Evolutionary conservation across 148 eudicot species (phyloP).

Genomic region (Rhododendron vialii): DNA sequence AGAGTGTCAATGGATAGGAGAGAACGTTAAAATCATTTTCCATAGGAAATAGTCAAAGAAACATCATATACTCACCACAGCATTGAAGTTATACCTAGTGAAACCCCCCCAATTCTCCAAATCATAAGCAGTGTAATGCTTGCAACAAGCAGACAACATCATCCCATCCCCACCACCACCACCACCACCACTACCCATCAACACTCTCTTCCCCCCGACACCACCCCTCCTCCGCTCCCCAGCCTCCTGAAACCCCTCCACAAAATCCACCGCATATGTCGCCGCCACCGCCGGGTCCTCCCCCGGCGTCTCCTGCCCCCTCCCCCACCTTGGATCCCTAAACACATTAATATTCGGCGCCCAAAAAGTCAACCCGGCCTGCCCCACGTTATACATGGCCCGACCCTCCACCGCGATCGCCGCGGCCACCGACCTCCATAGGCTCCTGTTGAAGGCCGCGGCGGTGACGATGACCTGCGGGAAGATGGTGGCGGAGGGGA

Average conservation of each 20-base stretch:
- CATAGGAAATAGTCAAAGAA: neutral
- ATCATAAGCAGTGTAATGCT: conserved; percentile 95
- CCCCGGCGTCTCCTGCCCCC: conserved; percentile 97
- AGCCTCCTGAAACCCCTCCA: conserved; percentile 66
- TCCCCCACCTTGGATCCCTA: conserved; percentile 99
- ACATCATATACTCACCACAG: conserved; percentile 44
- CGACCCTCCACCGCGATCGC: conserved; percentile 70
- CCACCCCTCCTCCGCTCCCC: conserved; percentile 36
- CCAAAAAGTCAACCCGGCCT: conserved; percentile 93
- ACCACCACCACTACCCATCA: conserved; percentile 29
- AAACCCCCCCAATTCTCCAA: conserved; percentile 67
- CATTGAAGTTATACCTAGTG: conserved; percentile 79
- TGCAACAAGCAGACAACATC: conserved; percentile 96
- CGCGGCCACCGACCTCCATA: conserved; percentile 54
- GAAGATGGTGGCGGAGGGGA: conserved; percentile 63
- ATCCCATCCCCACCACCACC: conserved; percentile 35
- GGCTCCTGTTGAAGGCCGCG: conserved; percentile 52
- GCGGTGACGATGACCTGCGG: conserved; percentile 68
- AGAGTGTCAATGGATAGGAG: neutral
- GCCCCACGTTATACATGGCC: conserved; percentile 81
- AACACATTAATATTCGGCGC: conserved; percentile 86
- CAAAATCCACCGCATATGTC: conserved; percentile 57
- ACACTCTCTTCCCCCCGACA: conserved; percentile 27
- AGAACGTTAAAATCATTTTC: too few relatives aligned
- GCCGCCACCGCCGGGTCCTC: conserved; percentile 80